A percentile compares a stretch with the other conserved stretches of the same genome.
These are phyloP conservation scores for Triticum timopheevii DNA, from an alignment of 176 grass and related monocot genomes.

Conservation along the genomic window DNA sequence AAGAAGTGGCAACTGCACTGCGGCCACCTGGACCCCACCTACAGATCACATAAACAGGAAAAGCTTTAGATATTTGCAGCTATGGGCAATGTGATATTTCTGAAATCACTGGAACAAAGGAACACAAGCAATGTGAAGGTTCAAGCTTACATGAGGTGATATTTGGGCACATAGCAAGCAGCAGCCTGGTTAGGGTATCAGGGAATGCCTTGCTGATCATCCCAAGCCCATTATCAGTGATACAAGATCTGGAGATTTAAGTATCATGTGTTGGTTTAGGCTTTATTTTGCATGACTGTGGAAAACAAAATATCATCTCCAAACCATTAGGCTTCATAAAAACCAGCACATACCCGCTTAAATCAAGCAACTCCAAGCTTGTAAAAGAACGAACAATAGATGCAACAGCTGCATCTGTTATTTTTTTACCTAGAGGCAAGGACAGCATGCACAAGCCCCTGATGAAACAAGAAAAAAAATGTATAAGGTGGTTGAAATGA, in stretches of 20 bases:
- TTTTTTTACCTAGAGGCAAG: slow-evolving; percentile 67
- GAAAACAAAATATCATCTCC: not conserved
- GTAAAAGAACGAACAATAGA: slow-evolving; percentile 66
- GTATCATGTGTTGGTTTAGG: not conserved
- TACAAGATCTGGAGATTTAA: slow-evolving; percentile 67
- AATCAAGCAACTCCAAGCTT: slow-evolving; percentile 85
- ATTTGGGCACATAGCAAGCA: slow-evolving; percentile 75
- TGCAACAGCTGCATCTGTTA: slow-evolving; percentile 92
- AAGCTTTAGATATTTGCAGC: not conserved
- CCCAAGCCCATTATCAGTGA: slow-evolving; percentile 81
- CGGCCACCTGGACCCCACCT: slow-evolving; percentile 77
- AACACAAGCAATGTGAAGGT: not conserved
- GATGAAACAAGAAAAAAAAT: slow-evolving; percentile 5
- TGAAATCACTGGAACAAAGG: not conserved
- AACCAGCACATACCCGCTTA: slow-evolving; percentile 65
- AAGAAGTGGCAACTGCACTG: slow-evolving; percentile 76
- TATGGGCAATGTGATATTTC: not conserved
- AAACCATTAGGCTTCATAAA: not conserved
- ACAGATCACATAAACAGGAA: slow-evolving; percentile 17
- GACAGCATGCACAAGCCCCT: slow-evolving; percentile 72
- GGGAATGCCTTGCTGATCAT: slow-evolving; percentile 81
- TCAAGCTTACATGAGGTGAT: slow-evolving; percentile 75
- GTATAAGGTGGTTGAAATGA: not conserved
- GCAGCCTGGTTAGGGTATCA: slow-evolving; percentile 49
- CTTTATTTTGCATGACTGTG: not conserved